Base-by-base conservation (phyloP, 441 rosid genomes). In the Aquilaria agallochum region DNA sequence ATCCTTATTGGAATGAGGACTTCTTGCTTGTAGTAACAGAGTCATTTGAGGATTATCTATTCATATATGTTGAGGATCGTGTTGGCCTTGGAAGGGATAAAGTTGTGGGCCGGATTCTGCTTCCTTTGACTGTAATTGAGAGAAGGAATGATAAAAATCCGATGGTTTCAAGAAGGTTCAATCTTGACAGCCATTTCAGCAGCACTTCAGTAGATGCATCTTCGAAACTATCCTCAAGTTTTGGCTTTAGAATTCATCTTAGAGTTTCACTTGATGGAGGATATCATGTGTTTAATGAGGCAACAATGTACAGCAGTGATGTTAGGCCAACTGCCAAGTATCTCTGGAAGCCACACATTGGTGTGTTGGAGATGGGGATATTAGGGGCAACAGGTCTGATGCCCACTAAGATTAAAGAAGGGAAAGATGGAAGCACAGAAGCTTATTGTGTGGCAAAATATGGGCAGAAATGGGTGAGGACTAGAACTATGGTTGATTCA, bases 381-480 rank as follows among this genome's bases (percentile, higher is more conserved):
- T 51, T 78, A 9, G 73, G 80, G 15, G 88, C 83, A 8, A 59
- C 74, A 44, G 79, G 75, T 48, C 66, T 80, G 11, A 56, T 74
- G 75, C 81, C 88, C 3, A 60, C 74, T 74, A 83, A 78, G 49
- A 53, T 67, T 46, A 76, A 68, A 44, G 77, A 70, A 10, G 80
- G 83, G 10, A 79, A 69, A 55, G 55, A 74, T 7, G 67, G 79
- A 5, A 70, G 83, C 2, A 63, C 79, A 0, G 82, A 83, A 50
- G 74, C 88, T 11, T 83, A 83, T 51, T 78, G 80, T 30, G 83
- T 83, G 5, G 85, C 88, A 4, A 83, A 83, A 59, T 83, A 80
- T 44, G 85, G 83, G 9, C 83, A 77, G 52, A 83, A 83, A 61
- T 83, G 85, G 85, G 68, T 83, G 12, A 66, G 85, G 62, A 83